These are phyloP conservation scores for Crotalaria pallida DNA, from an alignment of 306 rosid species.

Conservation along the genomic window DNA sequence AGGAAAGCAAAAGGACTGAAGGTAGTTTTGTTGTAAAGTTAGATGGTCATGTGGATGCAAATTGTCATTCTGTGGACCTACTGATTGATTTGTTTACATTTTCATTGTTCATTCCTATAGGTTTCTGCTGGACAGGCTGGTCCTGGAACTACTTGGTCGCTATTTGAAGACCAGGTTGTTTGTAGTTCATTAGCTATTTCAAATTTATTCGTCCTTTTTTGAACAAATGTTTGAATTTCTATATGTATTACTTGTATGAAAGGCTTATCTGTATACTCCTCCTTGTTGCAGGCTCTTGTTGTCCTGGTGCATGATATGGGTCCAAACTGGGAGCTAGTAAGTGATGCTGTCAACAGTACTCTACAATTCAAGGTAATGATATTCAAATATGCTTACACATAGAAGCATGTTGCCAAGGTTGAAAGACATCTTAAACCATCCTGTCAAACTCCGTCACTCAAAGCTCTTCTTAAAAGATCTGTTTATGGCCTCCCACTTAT, in stretches of 20 bases:
- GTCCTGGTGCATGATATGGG: conserved; percentile 99
- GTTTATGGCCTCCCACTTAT: neutral
- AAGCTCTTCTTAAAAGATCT: neutral
- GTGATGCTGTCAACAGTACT: conserved; percentile 87
- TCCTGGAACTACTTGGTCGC: conserved; percentile 87
- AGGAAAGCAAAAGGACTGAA: conserved; percentile 64
- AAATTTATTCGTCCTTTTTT: neutral
- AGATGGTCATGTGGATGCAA: conserved; percentile 10
- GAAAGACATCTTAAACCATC: neutral
- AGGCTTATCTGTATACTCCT: conserved; percentile 9
- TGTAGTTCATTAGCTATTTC: neutral
- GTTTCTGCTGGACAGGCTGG: conserved; percentile 71
- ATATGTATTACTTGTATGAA: neutral
- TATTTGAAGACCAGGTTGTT: conserved; percentile 90
- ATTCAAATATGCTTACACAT: neutral
- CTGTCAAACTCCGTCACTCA: neutral
- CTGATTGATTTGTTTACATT: conserved; percentile 9
- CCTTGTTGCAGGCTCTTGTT: conserved; percentile 74
- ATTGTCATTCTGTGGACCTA: neutral
- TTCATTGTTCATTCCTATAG: conserved; percentile 29
- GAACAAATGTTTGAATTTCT: neutral
- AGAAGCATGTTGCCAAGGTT: neutral
- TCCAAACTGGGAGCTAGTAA: conserved; percentile 97
- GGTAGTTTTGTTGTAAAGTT: conserved; percentile 46
- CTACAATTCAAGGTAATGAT: conserved; percentile 78